Conservation (phyloP, 768 basidiomycete genomes). For the Strobilomyces dryophilus region DNA sequence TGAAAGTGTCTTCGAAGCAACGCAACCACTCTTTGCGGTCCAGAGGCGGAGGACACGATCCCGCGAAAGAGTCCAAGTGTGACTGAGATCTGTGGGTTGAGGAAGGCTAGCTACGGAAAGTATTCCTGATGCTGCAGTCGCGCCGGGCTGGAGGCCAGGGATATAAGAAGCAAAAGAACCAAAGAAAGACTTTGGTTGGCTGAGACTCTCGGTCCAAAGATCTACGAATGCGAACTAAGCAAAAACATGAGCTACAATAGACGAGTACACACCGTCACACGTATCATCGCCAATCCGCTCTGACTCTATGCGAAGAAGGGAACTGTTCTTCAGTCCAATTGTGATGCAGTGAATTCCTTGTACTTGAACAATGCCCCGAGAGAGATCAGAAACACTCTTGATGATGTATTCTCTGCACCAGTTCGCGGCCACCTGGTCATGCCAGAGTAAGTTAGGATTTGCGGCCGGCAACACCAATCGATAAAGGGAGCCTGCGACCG, state of each 20-base stretch:
- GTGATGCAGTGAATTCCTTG: constrained; percentile 66
- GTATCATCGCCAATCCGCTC: constrained; percentile 51
- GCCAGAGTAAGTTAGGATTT: constrained; percentile 53
- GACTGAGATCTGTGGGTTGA: constrained; percentile 69
- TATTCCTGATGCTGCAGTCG: constrained; percentile 52
- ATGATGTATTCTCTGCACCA: constrained; percentile 70
- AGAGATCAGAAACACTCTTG: constrained; percentile 43
- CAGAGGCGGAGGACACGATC: constrained; percentile 83
- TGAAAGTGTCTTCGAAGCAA: constrained; percentile 56
- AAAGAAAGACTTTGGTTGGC: constrained; percentile 63
- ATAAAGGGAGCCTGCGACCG: constrained; percentile 66
- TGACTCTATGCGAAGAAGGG: constrained; percentile 66
- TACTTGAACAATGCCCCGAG: constrained; percentile 51
- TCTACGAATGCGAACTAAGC: constrained; percentile 39
- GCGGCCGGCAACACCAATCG: constrained; percentile 63
- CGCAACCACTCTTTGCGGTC: constrained; percentile 72
- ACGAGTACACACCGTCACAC: constrained; percentile 49
- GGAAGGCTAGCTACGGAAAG: constrained; percentile 70
- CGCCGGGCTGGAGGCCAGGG: constrained; percentile 44
- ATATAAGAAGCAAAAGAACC: constrained; percentile 65
- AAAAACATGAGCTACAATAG: constrained; percentile 1
- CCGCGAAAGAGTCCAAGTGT: constrained; percentile 82
- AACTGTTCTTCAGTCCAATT: constrained; percentile 57
- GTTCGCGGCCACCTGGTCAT: constrained; percentile 45
- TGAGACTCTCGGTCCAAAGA: constrained; percentile 65